A percentile compares a stretch with the other conserved stretches of the same genome.
Evolutionary conservation across 2,329 filamentous ascomycete genomes (phyloP).

Genomic region (Apiospora marii): DNA sequence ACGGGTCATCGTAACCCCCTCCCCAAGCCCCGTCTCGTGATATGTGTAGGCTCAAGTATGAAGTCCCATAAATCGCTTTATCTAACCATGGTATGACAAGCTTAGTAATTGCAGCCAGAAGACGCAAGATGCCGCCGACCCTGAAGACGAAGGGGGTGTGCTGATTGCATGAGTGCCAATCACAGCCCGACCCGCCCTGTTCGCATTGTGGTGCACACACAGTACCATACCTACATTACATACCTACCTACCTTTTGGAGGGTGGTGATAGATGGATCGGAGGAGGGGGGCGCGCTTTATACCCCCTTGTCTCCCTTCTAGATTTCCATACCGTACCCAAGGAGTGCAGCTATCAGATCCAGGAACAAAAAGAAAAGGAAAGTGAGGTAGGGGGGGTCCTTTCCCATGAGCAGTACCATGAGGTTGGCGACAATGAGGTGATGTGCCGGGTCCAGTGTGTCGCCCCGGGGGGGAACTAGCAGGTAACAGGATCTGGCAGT

Average conservation of each 20-base stretch:
- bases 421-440: neutral
- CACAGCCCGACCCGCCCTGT: conserved; percentile 13
- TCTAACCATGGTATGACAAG: conserved; percentile 16
- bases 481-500: neutral
- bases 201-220: neutral
- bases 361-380: neutral
- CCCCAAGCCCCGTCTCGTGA: neutral
- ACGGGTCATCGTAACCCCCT: neutral
- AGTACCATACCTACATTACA: neutral
- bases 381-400: neutral
- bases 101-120: conserved; percentile 12
- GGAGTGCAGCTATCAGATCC: neutral
- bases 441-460: neutral
- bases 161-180: conserved; percentile 15
- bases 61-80: neutral
- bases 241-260: neutral
- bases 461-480: neutral
- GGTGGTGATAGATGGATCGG: conserved; percentile 6
- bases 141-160: conserved; percentile 18
- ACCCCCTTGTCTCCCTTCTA: neutral
- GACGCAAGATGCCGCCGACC: conserved; percentile 11
- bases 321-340: conserved; percentile 5
- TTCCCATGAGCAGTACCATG: neutral
- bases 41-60: neutral
- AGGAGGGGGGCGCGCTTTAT: neutral